Base-by-base conservation (phyloP, 164 flowering plant species). In the Protea cynaroides region DNA sequence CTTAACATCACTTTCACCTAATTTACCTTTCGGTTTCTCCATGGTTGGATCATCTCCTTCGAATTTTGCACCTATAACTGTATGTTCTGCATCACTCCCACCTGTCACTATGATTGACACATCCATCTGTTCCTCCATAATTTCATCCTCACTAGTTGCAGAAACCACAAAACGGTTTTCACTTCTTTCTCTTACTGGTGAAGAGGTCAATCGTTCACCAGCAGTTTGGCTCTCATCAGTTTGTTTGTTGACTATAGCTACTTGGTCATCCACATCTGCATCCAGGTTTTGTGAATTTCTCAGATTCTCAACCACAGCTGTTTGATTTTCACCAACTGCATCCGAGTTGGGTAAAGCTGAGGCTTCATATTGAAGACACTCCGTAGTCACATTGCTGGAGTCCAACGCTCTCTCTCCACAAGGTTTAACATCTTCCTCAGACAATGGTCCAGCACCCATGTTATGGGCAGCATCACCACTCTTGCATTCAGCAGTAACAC, bases 361-460 rank as follows among this genome's bases (percentile, higher is more conserved):
- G 56, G 65, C 63, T 53, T 60, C 68, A 63, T 61, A 71, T 49
- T 59, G 66, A 21, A 22, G 62, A 43, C 25, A 14, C 12, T 58
- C 60, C 47, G 21, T 36, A 21, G 25, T 24, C 10, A 36, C 46
- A 61, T 36, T 53, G 19, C 7, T 47, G 1, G 54, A 46, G 58
- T 43, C 62, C 46, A 60, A 43, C 44, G 5, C 59, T 8, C 12
- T 59, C 24, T 66, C 80, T 56, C 59, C 69, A 8, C 44, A 38
- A 43, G 56, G 7, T 36, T 67, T 62, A 25, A 38, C 51, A 51
- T 69, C 76, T 65, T 71, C 63, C 62, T 67, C 62, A 0, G 57
- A 38, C 24, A 63, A 64, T 55, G 24, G 10, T 12, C 60, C 62
- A 17, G 21, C 14, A 47, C 53, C 59, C 22, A 22, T 64, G 46